These are phyloP conservation scores for Alternaria burnsii DNA, from an alignment of 2,329 filamentous ascomycete species.

Conservation along the genomic window DNA sequence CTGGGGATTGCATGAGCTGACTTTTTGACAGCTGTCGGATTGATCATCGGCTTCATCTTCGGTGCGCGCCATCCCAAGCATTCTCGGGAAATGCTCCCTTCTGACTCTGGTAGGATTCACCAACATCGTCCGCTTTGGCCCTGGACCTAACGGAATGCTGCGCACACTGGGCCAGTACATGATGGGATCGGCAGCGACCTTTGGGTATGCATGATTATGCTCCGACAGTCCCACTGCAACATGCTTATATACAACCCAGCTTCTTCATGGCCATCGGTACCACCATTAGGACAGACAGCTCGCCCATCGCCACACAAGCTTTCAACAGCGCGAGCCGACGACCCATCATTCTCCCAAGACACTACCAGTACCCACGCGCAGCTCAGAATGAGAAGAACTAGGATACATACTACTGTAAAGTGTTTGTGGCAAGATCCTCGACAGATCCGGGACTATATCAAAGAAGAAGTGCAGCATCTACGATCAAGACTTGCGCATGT, in stretches of 20 bases:
- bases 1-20: slow-evolving; percentile 22
- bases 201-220: slow-evolving; percentile 71
- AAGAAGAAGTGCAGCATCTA: slow-evolving; percentile 15
- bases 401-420: not conserved
- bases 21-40: slow-evolving; percentile 77
- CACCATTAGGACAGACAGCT: slow-evolving; percentile 91
- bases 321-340: slow-evolving; percentile 75
- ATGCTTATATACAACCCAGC: slow-evolving; percentile 51
- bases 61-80: slow-evolving; percentile 63
- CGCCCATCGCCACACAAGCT: slow-evolving; percentile 75
- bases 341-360: slow-evolving; percentile 71
- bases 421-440: slow-evolving; percentile 4
- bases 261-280: slow-evolving; percentile 99
- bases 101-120: slow-evolving; percentile 72
- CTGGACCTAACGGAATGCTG: slow-evolving; percentile 92
- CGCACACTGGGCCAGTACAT: slow-evolving; percentile 96
- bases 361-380: slow-evolving; percentile 40
- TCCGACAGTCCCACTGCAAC: not conserved
- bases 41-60: slow-evolving; percentile 98
- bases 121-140: slow-evolving; percentile 94
- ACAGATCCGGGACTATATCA: slow-evolving; percentile 26
- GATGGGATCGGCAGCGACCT: slow-evolving; percentile 92
- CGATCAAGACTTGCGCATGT: slow-evolving; percentile 22
- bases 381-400: slow-evolving; percentile 43
- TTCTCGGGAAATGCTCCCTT: slow-evolving; percentile 3